Base-by-base conservation (phyloP, 495 filamentous ascomycete genomes). In the Geopyxis carbonaria region DNA sequence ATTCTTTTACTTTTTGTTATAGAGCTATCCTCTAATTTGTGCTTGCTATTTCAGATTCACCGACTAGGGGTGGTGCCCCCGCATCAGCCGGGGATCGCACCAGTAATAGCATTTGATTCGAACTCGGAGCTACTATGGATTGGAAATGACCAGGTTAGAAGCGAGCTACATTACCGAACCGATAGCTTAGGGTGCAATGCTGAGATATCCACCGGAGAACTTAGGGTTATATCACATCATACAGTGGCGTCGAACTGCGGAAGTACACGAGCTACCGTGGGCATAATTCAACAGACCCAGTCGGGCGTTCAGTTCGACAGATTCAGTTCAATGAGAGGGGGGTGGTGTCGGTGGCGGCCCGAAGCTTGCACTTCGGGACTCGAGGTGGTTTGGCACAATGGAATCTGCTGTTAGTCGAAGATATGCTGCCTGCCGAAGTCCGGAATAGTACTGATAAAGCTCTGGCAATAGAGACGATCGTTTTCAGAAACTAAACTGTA, bases 111-210 rank as follows among this genome's bases (percentile, higher is more conserved):
- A 16, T 95, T 95, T 54, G 89, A 99, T 55, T 76, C 75, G 42
- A 65, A 69, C 30, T 75, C 87, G 55, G 89, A 95, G 58, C 69
- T 95, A 22, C 57, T 95, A 44, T 97, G 91, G 89, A 69, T 73
- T 7, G 89, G 89, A 9, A 87, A 84, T 59, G 79, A 85, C 62
- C 79, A 73, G 65, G 85, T 91, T 62, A 61, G 2, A 13, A 4
- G 16, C 9, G 5, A 35, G 23, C 39, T 35, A 14, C n/a, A n/a
- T n/a, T n/a, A n/a, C n/a, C n/a, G n/a, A n/a, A n/a, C n/a, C 22
- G 25, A n/a, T 42, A 34, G 14, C 6, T 36, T 18, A 8, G 4
- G n/a, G 18, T 22, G 16, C 13, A 15, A 14, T 13, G 10, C 14
- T 27, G 19, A 25, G 16, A 32, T 7, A 9, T 18, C 22, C 31